phyloP scores from a whole-genome alignment of 2,329 filamentous ascomycete species.

The Cladosporium phlei region DNA sequence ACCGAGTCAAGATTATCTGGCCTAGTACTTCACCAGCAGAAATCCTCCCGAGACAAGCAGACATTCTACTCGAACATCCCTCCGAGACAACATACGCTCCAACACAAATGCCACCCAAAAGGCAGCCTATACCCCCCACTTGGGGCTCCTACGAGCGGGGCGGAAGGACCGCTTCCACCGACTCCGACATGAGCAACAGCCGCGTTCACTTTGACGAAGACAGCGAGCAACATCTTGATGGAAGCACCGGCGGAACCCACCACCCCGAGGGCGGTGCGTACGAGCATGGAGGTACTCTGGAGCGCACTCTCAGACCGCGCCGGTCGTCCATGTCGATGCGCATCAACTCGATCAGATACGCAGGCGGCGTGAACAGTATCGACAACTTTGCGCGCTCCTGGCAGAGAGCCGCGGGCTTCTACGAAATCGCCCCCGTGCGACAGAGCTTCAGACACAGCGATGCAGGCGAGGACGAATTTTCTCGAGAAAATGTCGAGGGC shows the following conservation, averaged over 20 bases:
- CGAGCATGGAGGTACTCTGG: conserved; percentile 17
- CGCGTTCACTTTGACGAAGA: conserved; percentile 28
- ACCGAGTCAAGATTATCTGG: no score
- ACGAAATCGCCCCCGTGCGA: conserved; percentile 76
- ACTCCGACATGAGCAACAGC: conserved; percentile 27
- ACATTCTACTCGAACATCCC: no score
- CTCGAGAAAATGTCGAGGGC: conserved; percentile 29
- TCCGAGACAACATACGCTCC: no score
- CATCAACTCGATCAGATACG: conserved; percentile 55
- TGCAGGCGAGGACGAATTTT: conserved; percentile 43
- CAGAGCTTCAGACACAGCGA: conserved; percentile 60
- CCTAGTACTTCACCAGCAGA: no score
- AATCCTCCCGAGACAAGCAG: no score
- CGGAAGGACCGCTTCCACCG: conserved; percentile 38
- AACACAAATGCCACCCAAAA: conserved; percentile 23
- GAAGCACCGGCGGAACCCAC: conserved; percentile 13
- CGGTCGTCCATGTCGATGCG: conserved; percentile 49
- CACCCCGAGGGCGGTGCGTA: conserved; percentile 6
- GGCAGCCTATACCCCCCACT: conserved; percentile 36
- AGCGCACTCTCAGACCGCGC: conserved; percentile 32
- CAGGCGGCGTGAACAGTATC: conserved; percentile 88
- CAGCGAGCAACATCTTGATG: conserved; percentile 19
- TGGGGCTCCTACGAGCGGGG: conserved; percentile 44
- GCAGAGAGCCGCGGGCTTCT: conserved; percentile 84
- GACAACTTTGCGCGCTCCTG: conserved; percentile 90